Evolutionary conservation across 352 stramenopile genomes (phyloP).

Genomic region (Phytophthora pinifolia): DNA sequence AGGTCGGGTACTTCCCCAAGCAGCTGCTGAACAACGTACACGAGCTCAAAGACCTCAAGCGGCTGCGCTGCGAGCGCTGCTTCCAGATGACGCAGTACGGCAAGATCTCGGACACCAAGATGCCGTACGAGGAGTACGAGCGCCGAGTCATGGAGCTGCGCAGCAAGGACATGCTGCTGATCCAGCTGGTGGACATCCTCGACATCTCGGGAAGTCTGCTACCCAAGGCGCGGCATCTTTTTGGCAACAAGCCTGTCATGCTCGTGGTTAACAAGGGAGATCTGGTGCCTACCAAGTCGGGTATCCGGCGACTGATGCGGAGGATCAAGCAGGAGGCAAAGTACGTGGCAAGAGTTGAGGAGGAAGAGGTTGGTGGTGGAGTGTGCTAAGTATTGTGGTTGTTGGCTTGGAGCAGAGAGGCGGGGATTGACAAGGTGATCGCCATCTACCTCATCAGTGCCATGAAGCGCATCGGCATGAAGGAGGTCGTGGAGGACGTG

Average conservation of each 20-base stretch:
- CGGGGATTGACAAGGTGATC: conserved; percentile 78
- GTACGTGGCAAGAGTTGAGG: conserved; percentile 27
- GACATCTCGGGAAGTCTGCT: conserved; percentile 90
- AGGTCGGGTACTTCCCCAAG: conserved; percentile 73
- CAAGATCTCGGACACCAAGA: conserved; percentile 82
- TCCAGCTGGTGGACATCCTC: conserved; percentile 92
- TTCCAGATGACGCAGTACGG: conserved; percentile 88
- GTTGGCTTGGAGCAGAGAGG: too few species aligned
- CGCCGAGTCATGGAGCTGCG: conserved; percentile 84
- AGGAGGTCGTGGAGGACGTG: conserved; percentile 83
- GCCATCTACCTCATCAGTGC: conserved; percentile 82
- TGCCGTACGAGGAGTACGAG: conserved; percentile 88
- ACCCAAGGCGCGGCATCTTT: conserved; percentile 80
- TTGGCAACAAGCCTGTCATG: conserved; percentile 90
- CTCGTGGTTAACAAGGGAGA: conserved; percentile 92
- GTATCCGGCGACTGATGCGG: conserved; percentile 75
- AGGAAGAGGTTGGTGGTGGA: neutral
- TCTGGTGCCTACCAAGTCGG: conserved; percentile 84
- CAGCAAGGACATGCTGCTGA: conserved; percentile 87
- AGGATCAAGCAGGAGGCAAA: conserved; percentile 78
- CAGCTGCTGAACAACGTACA: conserved; percentile 60
- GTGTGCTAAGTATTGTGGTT: too few species aligned
- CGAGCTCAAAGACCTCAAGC: conserved; percentile 72
- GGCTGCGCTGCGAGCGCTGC: conserved; percentile 83
- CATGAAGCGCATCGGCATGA: conserved; percentile 87